These are phyloP conservation scores for Solanum habrochaites DNA, from an alignment of 257 asterid genomes.

Conservation along the genomic window DNA sequence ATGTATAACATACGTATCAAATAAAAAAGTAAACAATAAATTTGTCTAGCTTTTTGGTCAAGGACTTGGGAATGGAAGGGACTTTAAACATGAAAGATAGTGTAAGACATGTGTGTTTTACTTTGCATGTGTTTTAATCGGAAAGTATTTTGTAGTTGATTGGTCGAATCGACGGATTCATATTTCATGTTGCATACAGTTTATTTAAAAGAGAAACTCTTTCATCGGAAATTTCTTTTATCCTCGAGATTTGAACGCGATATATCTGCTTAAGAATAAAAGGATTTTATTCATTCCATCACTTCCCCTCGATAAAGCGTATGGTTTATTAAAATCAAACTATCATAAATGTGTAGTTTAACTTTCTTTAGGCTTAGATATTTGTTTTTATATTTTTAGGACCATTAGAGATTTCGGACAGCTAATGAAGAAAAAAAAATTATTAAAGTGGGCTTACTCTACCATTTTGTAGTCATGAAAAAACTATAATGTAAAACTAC, in stretches of 20 bases:
- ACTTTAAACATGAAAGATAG: background rate
- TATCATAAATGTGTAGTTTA: background rate
- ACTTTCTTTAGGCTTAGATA: background rate
- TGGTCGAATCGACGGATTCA: background rate
- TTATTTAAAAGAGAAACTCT: background rate
- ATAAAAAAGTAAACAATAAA: too few relatives aligned
- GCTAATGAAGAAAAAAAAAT: background rate
- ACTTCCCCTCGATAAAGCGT: background rate
- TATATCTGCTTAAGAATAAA: background rate
- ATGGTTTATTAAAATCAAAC: background rate
- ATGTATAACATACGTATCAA: accelerated
- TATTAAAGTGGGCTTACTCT: background rate
- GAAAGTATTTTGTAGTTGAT: background rate
- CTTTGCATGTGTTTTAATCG: background rate
- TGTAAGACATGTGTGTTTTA: background rate
- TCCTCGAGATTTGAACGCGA: background rate
- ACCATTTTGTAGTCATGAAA: background rate
- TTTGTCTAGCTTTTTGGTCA: background rate
- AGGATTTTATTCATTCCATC: background rate
- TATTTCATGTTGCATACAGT: background rate
- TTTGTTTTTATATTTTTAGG: background rate
- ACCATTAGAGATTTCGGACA: background rate
- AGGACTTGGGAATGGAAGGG: too few relatives aligned
- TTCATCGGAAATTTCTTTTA: background rate
- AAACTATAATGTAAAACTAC: background rate